These are phyloP conservation scores for Gardenia jasminoides DNA, from an alignment of 257 asterid species.

Conservation along the genomic window DNA sequence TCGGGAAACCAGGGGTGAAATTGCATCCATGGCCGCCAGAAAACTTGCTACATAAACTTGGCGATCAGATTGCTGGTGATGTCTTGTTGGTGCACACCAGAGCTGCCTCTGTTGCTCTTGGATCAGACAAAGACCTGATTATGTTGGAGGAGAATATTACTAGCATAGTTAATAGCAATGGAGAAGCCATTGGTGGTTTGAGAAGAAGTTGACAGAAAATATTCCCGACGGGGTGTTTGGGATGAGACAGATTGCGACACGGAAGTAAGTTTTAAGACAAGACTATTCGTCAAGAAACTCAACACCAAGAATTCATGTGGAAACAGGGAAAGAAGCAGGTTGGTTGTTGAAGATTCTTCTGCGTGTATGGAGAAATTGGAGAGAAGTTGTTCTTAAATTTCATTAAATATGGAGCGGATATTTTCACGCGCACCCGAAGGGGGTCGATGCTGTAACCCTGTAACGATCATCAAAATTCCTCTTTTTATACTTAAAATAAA, in stretches of 20 bases:
- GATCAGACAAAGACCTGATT: conserved; percentile 34
- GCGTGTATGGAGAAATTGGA: not conserved
- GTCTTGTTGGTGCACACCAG: conserved; percentile 47
- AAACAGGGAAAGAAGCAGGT: too few relatives aligned
- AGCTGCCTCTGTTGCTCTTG: conserved; percentile 59
- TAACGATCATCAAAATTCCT: too few relatives aligned
- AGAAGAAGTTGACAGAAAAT: not conserved
- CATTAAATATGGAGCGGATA: too few relatives aligned
- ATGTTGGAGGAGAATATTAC: conserved; percentile 5
- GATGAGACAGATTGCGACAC: not conserved
- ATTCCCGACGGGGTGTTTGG: not conserved
- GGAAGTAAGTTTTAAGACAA: not conserved
- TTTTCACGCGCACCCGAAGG: not conserved
- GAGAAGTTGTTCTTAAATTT: not conserved
- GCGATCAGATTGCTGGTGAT: conserved; percentile 39
- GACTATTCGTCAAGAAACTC: not conserved
- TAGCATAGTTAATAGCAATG: conserved; percentile 5
- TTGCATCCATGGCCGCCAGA: conserved; percentile 49
- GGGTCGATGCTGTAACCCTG: not conserved
- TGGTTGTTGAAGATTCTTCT: too few relatives aligned
- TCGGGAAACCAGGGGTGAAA: conserved; percentile 31
- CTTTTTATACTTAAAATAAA: not conserved
- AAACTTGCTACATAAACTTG: conserved; percentile 41
- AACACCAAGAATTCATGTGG: not conserved
- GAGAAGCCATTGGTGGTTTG: conserved; percentile 18